phyloP scores from a whole-genome alignment of 78 protist genomes.

The Dictyostelium firmibasis region DNA sequence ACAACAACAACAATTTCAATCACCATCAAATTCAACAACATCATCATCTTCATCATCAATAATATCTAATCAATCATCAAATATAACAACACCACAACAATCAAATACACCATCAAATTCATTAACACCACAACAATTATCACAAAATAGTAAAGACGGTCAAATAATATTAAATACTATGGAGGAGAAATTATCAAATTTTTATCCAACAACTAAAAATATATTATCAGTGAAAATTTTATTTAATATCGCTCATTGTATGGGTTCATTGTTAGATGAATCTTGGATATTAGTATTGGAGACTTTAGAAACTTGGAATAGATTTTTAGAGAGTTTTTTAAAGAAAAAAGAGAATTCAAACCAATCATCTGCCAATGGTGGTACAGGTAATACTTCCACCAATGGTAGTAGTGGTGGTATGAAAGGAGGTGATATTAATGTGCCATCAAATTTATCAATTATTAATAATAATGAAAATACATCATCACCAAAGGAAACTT shows the following conservation, averaged over 20 bases:
- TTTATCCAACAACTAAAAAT: slow-evolving; percentile 62
- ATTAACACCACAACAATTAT: neutral
- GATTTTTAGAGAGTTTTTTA: slow-evolving; percentile 10
- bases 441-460: neutral
- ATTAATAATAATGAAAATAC: neutral
- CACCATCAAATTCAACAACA: neutral
- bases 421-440: neutral
- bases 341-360: slow-evolving; percentile 13
- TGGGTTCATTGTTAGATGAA: slow-evolving; percentile 77
- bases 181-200: slow-evolving; percentile 1
- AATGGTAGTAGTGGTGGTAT: neutral
- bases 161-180: neutral
- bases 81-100: neutral
- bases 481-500: slow-evolving; percentile 13
- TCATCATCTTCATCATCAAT: neutral
- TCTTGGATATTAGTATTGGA: slow-evolving; percentile 81
- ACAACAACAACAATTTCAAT: neutral
- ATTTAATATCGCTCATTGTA: slow-evolving; percentile 85
- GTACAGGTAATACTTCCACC: neutral
- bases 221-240: slow-evolving; percentile 69
- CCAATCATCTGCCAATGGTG: neutral
- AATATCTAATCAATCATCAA: neutral
- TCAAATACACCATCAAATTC: neutral
- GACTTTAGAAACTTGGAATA: slow-evolving; percentile 70
- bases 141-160: slow-evolving; percentile 3